Evolutionary conservation across 148 eudicot species (phyloP), one percentile per base, ranked within the genome.

Genomic region (Fagopyrum esculentum): DNA sequence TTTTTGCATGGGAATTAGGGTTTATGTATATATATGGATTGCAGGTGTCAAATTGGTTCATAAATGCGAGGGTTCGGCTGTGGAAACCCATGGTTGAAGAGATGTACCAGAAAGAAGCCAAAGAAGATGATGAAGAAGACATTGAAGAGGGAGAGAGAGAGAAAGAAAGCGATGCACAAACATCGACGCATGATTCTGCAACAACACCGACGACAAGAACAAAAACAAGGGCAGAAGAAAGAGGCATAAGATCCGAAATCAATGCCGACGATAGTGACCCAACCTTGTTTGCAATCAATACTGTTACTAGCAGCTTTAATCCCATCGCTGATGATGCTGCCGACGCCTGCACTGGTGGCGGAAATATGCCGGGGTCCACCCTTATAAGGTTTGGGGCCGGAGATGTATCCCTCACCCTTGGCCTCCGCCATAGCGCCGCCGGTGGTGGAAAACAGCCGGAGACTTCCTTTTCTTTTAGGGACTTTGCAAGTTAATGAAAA

Each of bases 81-180:
- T 89, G 93, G 93, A 89, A 89, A 82, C 93, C 93, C 81, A 89
- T 89, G 93, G 89, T 89, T 9, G 93, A 89, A 76, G 93, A 87
- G 56, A 89, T 89, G 89, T 89, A 89, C 77, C 93, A 87, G 29
- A 90, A 87, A 74, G 93, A 89, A 54, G 77, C 82, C 80, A 86
- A 89, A 77, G 90, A 89, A 55, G 60, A 75, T 16, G 50, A 40
- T 6, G 66, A 78, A 3, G 8, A 35, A 45, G 3, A 45, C 2
- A 1, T 11, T 11, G 66, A 17, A 26, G 66, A 45, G 6, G 50
- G 10, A 2, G 26, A 7, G 46, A 22, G 7, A 15, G 51, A 19
- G 4, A 54, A 71, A 7, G 13, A 71, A 16, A 63, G n/a, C 11
- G 26, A 16, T 8, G 35, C 55, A 45, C 74, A 71, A 11, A 45